Percentiles rank a stretch among this genome's conserved stretches.
These are phyloP conservation scores for Mortierella sp. DNA, from an alignment of 371 early-diverging fungal genomes.

Conservation along the genomic window DNA sequence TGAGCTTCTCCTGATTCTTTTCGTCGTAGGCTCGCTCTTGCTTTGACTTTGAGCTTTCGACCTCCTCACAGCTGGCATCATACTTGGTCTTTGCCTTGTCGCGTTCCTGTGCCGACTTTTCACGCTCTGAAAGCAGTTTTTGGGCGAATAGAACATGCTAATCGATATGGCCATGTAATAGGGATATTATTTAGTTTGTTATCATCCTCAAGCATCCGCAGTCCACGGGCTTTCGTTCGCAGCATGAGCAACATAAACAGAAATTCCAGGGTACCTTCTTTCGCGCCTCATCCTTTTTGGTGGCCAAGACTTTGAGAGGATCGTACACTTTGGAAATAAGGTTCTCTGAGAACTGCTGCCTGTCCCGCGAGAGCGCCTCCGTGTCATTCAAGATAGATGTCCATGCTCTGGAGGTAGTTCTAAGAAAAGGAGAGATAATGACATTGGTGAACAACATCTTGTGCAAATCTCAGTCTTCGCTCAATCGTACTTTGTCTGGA, in stretches of 20 bases:
- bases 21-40: conserved; percentile 69
- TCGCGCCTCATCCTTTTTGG: conserved; percentile 78
- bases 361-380: conserved; percentile 68
- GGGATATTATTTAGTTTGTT: neutral
- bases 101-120: conserved; percentile 74
- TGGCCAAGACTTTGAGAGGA: conserved; percentile 65
- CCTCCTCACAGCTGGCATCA: conserved; percentile 78
- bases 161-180: neutral
- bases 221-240: neutral
- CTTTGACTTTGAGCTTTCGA: conserved; percentile 66
- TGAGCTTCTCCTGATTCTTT: conserved; percentile 65
- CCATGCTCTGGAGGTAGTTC: conserved; percentile 72
- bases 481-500: too few species aligned
- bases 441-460: too few species aligned
- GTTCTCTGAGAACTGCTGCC: conserved; percentile 69
- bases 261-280: conserved; percentile 73
- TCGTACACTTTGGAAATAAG: conserved; percentile 68
- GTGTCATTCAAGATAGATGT: conserved; percentile 70
- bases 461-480: neutral
- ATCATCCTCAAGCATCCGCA: neutral
- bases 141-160: conserved; percentile 80
- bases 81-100: conserved; percentile 80
- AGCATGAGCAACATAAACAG: neutral
- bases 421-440: conserved; percentile 21
- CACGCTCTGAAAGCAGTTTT: conserved; percentile 74